These are phyloP conservation scores for Arthrobotrys entomopaga DNA, from an alignment of 2,329 filamentous ascomycete genomes.

Conservation along the genomic window DNA sequence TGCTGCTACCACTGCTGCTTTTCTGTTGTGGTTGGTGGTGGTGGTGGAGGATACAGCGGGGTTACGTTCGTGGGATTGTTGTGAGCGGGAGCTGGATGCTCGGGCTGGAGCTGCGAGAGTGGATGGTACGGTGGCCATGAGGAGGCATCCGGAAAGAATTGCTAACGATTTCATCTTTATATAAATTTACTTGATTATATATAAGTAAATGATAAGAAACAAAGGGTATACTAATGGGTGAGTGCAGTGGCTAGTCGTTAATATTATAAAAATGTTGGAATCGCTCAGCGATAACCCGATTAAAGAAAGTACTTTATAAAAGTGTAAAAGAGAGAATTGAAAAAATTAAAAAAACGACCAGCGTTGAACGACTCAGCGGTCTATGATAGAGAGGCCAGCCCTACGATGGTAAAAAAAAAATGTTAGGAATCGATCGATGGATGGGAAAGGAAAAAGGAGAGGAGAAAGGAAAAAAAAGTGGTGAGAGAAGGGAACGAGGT, in stretches of 20 bases:
- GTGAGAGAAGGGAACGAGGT: no score
- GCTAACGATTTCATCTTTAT: conserved; percentile 41
- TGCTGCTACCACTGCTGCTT: background rate
- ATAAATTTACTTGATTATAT: conserved; percentile 1
- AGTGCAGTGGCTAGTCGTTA: background rate
- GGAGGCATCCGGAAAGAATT: conserved; percentile 26
- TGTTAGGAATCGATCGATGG: background rate
- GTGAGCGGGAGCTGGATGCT: background rate
- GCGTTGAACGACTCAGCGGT: conserved; percentile 46
- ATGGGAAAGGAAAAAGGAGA: background rate
- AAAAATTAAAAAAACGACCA: conserved; percentile 24
- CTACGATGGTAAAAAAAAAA: conserved; percentile 11
- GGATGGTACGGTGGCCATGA: conserved; percentile 16
- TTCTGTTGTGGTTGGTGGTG: conserved; percentile 6
- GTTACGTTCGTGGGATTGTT: background rate
- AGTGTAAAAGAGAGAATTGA: conserved; percentile 17
- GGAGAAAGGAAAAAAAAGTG: background rate
- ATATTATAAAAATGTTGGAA: background rate
- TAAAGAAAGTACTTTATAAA: conserved; percentile 7
- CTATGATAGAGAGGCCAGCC: conserved; percentile 26
- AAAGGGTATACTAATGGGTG: background rate
- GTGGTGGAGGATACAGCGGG: background rate
- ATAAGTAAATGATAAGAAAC: background rate
- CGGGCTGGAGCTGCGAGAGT: conserved; percentile 30
- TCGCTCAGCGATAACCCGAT: conserved; percentile 31